A percentile compares a stretch with the other conserved stretches of the same genome.
Conservation (phyloP, 1,284 basidiomycete species). For the Puccinia coronata region DNA sequence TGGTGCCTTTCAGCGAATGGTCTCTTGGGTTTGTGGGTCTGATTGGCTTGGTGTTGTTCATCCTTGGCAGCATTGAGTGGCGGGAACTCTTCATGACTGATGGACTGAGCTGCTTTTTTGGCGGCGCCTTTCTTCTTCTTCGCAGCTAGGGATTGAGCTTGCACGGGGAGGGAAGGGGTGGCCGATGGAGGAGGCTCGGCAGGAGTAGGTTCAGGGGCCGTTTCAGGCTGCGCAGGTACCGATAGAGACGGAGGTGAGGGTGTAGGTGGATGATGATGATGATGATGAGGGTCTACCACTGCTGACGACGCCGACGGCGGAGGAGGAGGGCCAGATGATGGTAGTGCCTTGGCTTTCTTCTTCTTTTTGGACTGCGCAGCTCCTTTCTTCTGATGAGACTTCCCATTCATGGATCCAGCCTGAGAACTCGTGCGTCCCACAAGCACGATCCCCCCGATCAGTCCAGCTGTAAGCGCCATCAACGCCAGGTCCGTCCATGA, state of each 20-base stretch:
- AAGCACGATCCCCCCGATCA: slow-evolving; percentile 33
- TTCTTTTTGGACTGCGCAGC: slow-evolving; percentile 29
- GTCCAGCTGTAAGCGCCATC: slow-evolving; percentile 21
- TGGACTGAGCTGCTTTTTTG: background rate
- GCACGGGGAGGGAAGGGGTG: background rate
- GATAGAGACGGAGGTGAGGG: too few relatives aligned
- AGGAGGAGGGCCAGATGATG: background rate
- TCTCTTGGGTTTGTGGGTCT: slow-evolving; percentile 32
- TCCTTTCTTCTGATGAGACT: slow-evolving; percentile 4
- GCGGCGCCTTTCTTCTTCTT: background rate
- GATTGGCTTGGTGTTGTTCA: background rate
- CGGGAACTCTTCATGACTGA: slow-evolving; percentile 30
- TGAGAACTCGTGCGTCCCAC: slow-evolving; percentile 21
- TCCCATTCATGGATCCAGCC: background rate
- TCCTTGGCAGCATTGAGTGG: background rate
- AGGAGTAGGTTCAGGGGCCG: too few relatives aligned
- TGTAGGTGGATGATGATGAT: too few relatives aligned
- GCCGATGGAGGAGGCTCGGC: too few relatives aligned
- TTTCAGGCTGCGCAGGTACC: background rate
- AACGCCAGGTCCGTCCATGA: slow-evolving; percentile 47
- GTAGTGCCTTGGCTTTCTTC: slow-evolving; percentile 22
- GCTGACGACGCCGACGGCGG: background rate
- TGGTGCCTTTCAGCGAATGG: slow-evolving; percentile 40
- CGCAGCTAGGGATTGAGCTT: background rate
- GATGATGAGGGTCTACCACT: background rate